phyloP scores from a whole-genome alignment of 768 basidiomycete species.

The Candolleomyces efflorescens region DNA sequence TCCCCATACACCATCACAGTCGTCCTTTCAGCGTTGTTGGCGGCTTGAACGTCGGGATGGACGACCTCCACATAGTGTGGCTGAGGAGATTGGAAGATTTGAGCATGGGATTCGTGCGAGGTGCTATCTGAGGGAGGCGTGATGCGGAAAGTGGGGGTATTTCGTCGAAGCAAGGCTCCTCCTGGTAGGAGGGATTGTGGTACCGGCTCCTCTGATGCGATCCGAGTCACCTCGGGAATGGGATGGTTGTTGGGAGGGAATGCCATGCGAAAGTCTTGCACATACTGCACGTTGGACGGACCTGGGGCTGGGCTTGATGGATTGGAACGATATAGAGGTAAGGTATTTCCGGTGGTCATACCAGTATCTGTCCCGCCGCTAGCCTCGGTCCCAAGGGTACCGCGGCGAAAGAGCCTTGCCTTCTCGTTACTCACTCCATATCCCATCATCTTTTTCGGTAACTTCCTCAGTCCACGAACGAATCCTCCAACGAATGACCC shows the following conservation, averaged over 20 bases:
- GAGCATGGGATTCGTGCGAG: slow-evolving; percentile 16
- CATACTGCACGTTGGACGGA: slow-evolving; percentile 19
- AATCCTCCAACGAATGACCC: slow-evolving; percentile 34
- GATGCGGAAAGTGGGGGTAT: slow-evolving; percentile 24
- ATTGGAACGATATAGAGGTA: slow-evolving; percentile 20
- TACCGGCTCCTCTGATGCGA: slow-evolving; percentile 8
- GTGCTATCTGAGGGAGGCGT: slow-evolving; percentile 24
- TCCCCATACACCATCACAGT: slow-evolving; percentile 24
- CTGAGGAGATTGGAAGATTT: slow-evolving; percentile 15
- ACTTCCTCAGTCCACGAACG: slow-evolving; percentile 28
- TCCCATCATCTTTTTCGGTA: slow-evolving; percentile 29
- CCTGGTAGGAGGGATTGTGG: slow-evolving; percentile 16
- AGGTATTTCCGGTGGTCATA: slow-evolving; percentile 25
- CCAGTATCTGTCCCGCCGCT: slow-evolving; percentile 15
- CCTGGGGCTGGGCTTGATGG: slow-evolving; percentile 24
- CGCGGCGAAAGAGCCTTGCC: slow-evolving; percentile 17
- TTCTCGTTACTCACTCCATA: slow-evolving; percentile 21
- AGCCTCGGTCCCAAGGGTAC: slow-evolving; percentile 22
- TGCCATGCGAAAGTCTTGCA: slow-evolving; percentile 22
- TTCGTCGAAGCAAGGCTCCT: slow-evolving; percentile 13
- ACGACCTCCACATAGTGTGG: slow-evolving; percentile 7
- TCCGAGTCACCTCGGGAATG: slow-evolving; percentile 11
- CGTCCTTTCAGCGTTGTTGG: slow-evolving; percentile 18
- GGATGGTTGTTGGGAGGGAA: slow-evolving; percentile 16
- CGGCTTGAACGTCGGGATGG: slow-evolving; percentile 4